Evolutionary conservation across 2,329 filamentous ascomycete species (phyloP).

Genomic region (Cytospora leucostoma): DNA sequence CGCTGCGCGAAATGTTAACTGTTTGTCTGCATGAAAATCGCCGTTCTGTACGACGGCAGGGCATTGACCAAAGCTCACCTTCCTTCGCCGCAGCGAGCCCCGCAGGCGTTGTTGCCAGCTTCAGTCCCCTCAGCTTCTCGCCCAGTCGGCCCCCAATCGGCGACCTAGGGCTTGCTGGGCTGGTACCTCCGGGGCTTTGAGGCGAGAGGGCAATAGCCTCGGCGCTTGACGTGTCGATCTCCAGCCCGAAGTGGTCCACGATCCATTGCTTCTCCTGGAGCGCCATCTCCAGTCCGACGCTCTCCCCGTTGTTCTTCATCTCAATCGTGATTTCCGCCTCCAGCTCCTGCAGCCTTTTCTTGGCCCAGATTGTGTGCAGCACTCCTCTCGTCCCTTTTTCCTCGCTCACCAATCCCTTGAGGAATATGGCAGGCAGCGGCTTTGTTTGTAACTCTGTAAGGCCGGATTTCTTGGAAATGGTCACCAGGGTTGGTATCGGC

Average conservation of each 20-base stretch:
- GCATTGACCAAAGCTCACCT: conserved; percentile 44
- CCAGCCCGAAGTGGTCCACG: conserved; percentile 73
- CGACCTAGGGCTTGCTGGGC: conserved; percentile 49
- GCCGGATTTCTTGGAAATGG: conserved; percentile 51
- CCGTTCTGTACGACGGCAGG: neutral
- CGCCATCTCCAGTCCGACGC: conserved; percentile 82
- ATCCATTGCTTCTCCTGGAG: conserved; percentile 85
- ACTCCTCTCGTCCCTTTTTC: conserved; percentile 76
- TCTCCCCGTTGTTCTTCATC: conserved; percentile 72
- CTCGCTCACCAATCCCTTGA: conserved; percentile 69
- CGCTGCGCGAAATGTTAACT: conserved; percentile 35
- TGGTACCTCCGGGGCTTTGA: conserved; percentile 34
- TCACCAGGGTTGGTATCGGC: conserved; percentile 71
- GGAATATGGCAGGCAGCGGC: conserved; percentile 84
- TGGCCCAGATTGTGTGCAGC: conserved; percentile 87
- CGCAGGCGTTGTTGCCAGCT: conserved; percentile 70
- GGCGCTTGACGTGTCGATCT: conserved; percentile 40
- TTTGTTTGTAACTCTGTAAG: conserved; percentile 64
- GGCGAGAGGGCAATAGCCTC: conserved; percentile 27
- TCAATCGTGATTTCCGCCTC: conserved; percentile 76
- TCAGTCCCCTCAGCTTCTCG: conserved; percentile 79
- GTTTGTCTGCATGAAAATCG: conserved; percentile 14
- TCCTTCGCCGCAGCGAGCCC: conserved; percentile 58
- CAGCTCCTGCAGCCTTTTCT: conserved; percentile 74
- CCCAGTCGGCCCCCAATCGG: conserved; percentile 69